Conservation (phyloP, 2,329 filamentous ascomycete species). For the Phyllosticta paracitricarpa region DNA sequence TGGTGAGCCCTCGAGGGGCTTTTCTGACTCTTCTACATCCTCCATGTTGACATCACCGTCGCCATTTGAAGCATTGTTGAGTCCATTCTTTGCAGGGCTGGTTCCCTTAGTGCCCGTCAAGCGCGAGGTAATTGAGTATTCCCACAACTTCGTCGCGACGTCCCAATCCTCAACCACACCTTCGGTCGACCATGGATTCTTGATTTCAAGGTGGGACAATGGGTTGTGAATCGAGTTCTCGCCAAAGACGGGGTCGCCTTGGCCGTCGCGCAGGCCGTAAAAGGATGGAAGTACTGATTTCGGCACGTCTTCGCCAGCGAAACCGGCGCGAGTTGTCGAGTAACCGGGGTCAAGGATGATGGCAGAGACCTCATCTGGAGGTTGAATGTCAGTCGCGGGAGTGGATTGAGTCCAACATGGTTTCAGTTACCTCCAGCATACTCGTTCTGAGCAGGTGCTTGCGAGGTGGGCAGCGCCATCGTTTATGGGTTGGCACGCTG, state of each 20-base stretch:
- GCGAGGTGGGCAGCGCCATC: conserved; percentile 29
- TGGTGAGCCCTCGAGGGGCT: conserved; percentile 78
- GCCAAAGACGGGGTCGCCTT: conserved; percentile 60
- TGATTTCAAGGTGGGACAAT: conserved; percentile 65
- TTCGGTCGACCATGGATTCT: conserved; percentile 84
- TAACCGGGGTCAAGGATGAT: conserved; percentile 94
- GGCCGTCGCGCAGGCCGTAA: conserved; percentile 54
- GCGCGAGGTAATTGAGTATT: conserved; percentile 80
- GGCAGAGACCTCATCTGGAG: conserved; percentile 85
- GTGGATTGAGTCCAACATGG: background rate
- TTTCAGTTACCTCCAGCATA: conserved; percentile 34
- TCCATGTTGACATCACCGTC: conserved; percentile 53
- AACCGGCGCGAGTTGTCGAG: conserved; percentile 82
- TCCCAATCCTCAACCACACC: conserved; percentile 97
- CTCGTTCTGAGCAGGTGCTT: conserved; percentile 28
- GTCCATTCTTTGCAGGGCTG: conserved; percentile 62
- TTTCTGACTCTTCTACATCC: conserved; percentile 52
- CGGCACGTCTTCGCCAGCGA: conserved; percentile 93
- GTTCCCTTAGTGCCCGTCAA: conserved; percentile 68
- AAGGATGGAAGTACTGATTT: conserved; percentile 87
- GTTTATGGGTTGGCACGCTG: conserved; percentile 16
- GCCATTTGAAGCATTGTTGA: conserved; percentile 58
- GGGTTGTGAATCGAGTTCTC: conserved; percentile 82
- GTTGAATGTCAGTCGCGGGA: background rate
- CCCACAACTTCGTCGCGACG: conserved; percentile 78